A percentile compares a stretch with the other conserved stretches of the same genome.
Evolutionary conservation across 2,329 filamentous ascomycete genomes (phyloP).

Genomic region (Pseudopyricularia cyperi): DNA sequence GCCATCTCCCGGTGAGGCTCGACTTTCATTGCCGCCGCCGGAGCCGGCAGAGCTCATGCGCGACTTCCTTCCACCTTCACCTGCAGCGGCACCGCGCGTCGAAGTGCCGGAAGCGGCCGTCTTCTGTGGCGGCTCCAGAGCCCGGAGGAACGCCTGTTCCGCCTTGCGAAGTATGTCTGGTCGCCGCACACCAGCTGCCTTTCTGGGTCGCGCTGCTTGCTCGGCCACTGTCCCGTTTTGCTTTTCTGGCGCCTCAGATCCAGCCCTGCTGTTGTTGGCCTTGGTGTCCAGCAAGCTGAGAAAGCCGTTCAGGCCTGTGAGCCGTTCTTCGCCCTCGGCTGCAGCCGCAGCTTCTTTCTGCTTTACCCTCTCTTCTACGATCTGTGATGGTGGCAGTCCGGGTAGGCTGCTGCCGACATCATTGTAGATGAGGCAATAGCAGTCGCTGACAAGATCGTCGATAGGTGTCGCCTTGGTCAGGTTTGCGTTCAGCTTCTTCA

Average conservation of each 20-base stretch:
- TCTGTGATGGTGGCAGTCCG: slow-evolving; percentile 29
- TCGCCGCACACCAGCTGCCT: slow-evolving; percentile 33
- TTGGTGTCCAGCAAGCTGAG: slow-evolving; percentile 2
- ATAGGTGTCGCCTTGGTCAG: slow-evolving; percentile 77
- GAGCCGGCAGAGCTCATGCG: slow-evolving; percentile 29
- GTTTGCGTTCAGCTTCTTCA: slow-evolving; percentile 66
- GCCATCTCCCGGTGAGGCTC: slow-evolving; percentile 21
- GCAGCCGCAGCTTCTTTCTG: slow-evolving; percentile 25
- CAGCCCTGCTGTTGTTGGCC: slow-evolving; percentile 5
- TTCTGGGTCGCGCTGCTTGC: slow-evolving; percentile 20
- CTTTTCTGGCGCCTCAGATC: slow-evolving; percentile 15
- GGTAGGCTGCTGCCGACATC: slow-evolving; percentile 50
- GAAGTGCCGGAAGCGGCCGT: background rate
- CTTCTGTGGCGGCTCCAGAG: slow-evolving; percentile 29
- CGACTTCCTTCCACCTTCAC: slow-evolving; percentile 21
- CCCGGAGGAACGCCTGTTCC: slow-evolving; percentile 41
- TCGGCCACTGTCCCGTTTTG: slow-evolving; percentile 14
- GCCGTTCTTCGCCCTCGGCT: slow-evolving; percentile 12
- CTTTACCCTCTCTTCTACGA: slow-evolving; percentile 28
- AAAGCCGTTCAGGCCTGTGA: slow-evolving; percentile 5
- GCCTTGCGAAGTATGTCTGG: slow-evolving; percentile 49
- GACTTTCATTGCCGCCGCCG: slow-evolving; percentile 31
- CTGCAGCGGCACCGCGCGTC: background rate
- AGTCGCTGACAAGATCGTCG: slow-evolving; percentile 87
- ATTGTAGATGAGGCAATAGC: slow-evolving; percentile 66